Evolutionary conservation across 2,329 filamentous ascomycete genomes (phyloP).

Genomic region (Ophiostoma sp.): DNA sequence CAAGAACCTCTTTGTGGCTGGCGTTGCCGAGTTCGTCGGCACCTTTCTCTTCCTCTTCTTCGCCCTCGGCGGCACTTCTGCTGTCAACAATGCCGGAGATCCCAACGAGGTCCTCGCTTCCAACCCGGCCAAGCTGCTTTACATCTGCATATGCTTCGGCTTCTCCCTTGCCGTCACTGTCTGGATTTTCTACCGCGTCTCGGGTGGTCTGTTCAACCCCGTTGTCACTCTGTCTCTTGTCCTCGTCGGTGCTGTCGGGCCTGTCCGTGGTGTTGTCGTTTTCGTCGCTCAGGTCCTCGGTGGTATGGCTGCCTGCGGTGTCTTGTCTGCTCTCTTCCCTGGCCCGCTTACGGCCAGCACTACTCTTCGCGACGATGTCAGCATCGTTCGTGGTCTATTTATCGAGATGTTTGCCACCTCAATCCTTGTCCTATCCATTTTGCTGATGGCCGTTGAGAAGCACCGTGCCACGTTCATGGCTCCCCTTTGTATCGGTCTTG

Average conservation of each 20-base stretch:
- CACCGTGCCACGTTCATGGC: slow-evolving; percentile 67
- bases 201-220: slow-evolving; percentile 49
- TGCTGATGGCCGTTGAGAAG: slow-evolving; percentile 68
- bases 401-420: slow-evolving; percentile 63
- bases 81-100: slow-evolving; percentile 30
- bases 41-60: slow-evolving; percentile 50
- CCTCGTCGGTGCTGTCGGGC: slow-evolving; percentile 53
- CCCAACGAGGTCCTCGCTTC: slow-evolving; percentile 26
- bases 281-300: slow-evolving; percentile 54
- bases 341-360: slow-evolving; percentile 51
- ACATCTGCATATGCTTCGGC: slow-evolving; percentile 48
- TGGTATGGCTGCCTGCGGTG: slow-evolving; percentile 53
- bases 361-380: slow-evolving; percentile 48
- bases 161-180: slow-evolving; percentile 49
- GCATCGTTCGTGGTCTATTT: slow-evolving; percentile 55
- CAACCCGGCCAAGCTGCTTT: slow-evolving; percentile 40
- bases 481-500: slow-evolving; percentile 65
- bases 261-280: slow-evolving; percentile 47
- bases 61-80: slow-evolving; percentile 31
- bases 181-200: slow-evolving; percentile 54
- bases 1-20: slow-evolving; percentile 39
- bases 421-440: slow-evolving; percentile 58
- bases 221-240: slow-evolving; percentile 52
- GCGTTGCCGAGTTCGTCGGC: slow-evolving; percentile 48
- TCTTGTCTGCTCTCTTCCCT: slow-evolving; percentile 55